These are phyloP conservation scores for Blastobotrys petasosporus DNA, from an alignment of 1,139 yeast genomes.

Conservation along the genomic window DNA sequence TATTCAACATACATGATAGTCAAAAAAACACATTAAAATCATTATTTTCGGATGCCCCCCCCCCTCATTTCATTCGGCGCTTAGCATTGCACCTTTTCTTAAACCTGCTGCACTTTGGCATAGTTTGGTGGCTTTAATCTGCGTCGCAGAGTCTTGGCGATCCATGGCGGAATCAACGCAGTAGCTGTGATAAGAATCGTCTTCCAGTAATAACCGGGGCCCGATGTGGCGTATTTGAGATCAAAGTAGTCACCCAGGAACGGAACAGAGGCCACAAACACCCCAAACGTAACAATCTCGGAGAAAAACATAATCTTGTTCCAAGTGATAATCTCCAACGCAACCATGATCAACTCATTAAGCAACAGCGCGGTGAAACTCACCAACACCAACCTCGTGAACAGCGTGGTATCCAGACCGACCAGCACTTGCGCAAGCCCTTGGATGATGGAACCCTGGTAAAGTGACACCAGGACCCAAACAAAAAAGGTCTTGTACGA, in stretches of 20 bases:
- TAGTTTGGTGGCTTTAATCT: conserved; percentile 87
- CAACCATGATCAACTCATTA: conserved; percentile 92
- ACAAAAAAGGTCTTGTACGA: conserved; percentile 83
- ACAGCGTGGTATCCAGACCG: conserved; percentile 49
- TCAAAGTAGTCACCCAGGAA: conserved; percentile 81
- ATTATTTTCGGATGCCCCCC: neutral
- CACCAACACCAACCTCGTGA: conserved; percentile 74
- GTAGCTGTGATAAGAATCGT: conserved; percentile 54
- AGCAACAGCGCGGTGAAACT: conserved; percentile 74
- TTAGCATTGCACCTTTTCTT: neutral
- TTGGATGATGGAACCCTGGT: conserved; percentile 79
- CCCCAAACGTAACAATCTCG: conserved; percentile 60
- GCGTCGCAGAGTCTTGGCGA: conserved; percentile 66
- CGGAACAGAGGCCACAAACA: conserved; percentile 73
- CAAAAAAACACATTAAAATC: neutral
- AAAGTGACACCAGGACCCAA: conserved; percentile 84
- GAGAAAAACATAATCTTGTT: conserved; percentile 68
- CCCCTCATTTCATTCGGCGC: too few species aligned
- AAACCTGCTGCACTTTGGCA: conserved; percentile 87
- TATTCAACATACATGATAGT: neutral
- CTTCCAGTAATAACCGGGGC: conserved; percentile 61
- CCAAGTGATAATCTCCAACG: conserved; percentile 88
- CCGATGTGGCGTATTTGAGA: conserved; percentile 52
- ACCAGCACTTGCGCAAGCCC: conserved; percentile 71
- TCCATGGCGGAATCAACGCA: conserved; percentile 87